phyloP scores from a whole-genome alignment of 352 stramenopile genomes.

The Peronospora farinosa region DNA sequence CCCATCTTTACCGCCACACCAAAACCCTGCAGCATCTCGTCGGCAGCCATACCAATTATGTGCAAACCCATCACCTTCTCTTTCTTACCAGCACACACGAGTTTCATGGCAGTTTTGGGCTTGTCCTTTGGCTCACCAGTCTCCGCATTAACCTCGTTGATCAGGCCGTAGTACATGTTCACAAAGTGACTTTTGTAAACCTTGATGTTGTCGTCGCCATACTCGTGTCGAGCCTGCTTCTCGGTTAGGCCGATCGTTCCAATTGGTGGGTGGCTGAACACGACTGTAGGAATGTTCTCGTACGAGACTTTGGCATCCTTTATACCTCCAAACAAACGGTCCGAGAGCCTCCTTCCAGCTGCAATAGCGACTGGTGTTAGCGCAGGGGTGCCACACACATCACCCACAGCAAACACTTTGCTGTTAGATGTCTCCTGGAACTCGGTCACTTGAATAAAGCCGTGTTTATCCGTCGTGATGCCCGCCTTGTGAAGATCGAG shows the following conservation, averaged over 20 bases:
- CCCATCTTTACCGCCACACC: conserved; percentile 98
- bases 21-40: conserved; percentile 99
- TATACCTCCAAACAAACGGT: conserved; percentile 83
- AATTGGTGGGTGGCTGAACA: conserved; percentile 95
- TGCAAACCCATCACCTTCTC: conserved; percentile 96
- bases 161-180: conserved; percentile 93
- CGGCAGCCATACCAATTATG: conserved; percentile 90
- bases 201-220: conserved; percentile 88
- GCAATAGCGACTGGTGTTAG: conserved; percentile 86
- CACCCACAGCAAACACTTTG: conserved; percentile 75
- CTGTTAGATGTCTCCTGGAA: conserved; percentile 85
- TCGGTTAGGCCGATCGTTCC: conserved; percentile 92
- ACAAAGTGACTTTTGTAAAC: conserved; percentile 91
- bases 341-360: conserved; percentile 70
- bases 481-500: conserved; percentile 71
- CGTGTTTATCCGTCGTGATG: conserved; percentile 50
- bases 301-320: conserved; percentile 70
- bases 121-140: conserved; percentile 57
- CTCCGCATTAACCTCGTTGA: conserved; percentile 50
- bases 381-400: conserved; percentile 58
- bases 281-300: conserved; percentile 90
- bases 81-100: conserved; percentile 83
- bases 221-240: conserved; percentile 80
- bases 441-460: conserved; percentile 84
- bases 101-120: conserved; percentile 93